Conservation (phyloP, 306 rosid species). For the Ceratonia siliqua region DNA sequence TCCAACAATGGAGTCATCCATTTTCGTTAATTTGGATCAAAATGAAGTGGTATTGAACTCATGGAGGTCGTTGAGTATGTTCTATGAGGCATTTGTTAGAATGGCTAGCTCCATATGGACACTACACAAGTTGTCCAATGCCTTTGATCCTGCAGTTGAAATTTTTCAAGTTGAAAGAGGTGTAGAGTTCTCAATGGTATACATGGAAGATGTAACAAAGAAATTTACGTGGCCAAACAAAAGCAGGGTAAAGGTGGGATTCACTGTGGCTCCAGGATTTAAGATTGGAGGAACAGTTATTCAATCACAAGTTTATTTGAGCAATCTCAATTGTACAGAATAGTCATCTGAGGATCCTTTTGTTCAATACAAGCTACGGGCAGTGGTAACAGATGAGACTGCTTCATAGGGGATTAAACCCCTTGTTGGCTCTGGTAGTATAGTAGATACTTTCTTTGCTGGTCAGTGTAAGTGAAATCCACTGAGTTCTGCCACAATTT, state of each 20-base stretch:
- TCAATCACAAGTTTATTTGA: constrained; percentile 83
- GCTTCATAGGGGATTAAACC: constrained; percentile 8
- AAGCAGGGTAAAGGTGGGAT: constrained; percentile 71
- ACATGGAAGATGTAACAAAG: constrained; percentile 85
- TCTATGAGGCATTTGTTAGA: constrained; percentile 80
- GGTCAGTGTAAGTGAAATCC: constrained; percentile 9
- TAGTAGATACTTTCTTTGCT: constrained; percentile 10
- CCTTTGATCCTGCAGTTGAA: constrained; percentile 72
- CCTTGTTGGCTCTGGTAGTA: constrained; percentile 20
- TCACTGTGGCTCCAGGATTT: constrained; percentile 90
- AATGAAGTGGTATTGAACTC: constrained; percentile 69
- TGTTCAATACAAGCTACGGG: constrained; percentile 8
- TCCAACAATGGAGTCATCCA: constrained; percentile 84
- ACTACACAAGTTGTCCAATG: constrained; percentile 71
- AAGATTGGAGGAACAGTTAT: constrained; percentile 66
- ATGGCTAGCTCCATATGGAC: constrained; percentile 94
- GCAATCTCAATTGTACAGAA: constrained; percentile 47
- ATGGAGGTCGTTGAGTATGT: constrained; percentile 82
- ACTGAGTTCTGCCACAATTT: constrained; percentile 8
- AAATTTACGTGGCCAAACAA: constrained; percentile 51
- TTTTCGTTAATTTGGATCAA: constrained; percentile 67
- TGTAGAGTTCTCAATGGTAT: constrained; percentile 75
- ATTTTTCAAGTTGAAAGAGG: constrained; percentile 86
- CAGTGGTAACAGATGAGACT: constrained; percentile 13
- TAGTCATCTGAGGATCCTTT: constrained; percentile 18